Base-by-base conservation (phyloP, 345 rosid genomes). In the Populus ilicifolia region DNA sequence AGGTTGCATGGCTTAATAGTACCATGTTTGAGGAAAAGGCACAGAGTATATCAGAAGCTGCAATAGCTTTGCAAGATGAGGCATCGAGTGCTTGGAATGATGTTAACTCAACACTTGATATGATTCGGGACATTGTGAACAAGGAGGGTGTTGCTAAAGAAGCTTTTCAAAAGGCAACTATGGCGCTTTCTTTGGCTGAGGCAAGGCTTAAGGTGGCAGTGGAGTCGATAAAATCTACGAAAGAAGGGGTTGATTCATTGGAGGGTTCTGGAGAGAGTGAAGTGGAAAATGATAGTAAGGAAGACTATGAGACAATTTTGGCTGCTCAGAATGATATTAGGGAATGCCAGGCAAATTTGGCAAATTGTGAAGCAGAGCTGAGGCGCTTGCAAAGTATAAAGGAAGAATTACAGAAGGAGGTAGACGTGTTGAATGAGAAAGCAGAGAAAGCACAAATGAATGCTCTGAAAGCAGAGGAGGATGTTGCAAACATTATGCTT, bases 391-490 rank as follows among this genome's bases (percentile, higher is more conserved):
- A 85, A 80, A 77, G 48, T 80, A 88, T 83, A 83, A 93, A 89
- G 78, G 93, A 90, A 56, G 91, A 89, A 77, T 72, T 95, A 79
- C 96, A 88, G 85, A 92, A 88, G 79, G 85, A 95, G 83, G 91
- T 88, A 29, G 87, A 90, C 77, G 86, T 89, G 78, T 83, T 92
- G 88, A 91, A 91, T 84, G 94, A 76, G 75, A 69, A 80, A 61
- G 94, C 98, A 2, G 96, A 92, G 83, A 80, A 86, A 78, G 90
- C 88, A 46, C 91, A 89, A 86, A 89, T 87, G 81, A 76, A 67
- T 81, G 91, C 94, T 18, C 79, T 95, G 81, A 87, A 90, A 83
- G 93, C 98, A 5, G 99, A 95, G 78, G 98, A 93, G 75, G 99
- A 93, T 66, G 99, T 95, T 20, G 82, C 94, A n/a, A 92, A 92